Base-by-base conservation (phyloP, 2,329 filamentous ascomycete genomes). In the Leptographium wingfieldii region DNA sequence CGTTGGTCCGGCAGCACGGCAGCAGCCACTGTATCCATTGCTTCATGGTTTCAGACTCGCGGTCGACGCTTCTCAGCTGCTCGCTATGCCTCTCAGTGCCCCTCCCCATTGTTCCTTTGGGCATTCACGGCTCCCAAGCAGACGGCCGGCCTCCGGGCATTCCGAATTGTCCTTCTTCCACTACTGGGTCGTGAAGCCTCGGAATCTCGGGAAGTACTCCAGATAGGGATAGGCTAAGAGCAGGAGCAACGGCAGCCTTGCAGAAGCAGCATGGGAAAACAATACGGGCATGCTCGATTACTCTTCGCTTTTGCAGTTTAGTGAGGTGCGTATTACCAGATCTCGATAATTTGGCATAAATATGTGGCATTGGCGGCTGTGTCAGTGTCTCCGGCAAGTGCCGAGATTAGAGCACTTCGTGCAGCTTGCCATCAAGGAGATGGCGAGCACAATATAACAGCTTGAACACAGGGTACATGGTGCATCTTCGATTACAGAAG, bases 1-100 rank as follows among this genome's bases (percentile, higher is more conserved):
- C 62, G 62, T 46, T 63, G 60, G 62, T 63, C 62, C 62, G 62
- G 62, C 56, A 57, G 43, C 46, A 51, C 52, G 53, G 53, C 53
- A 27, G 31, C 19, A 22, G 7, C 52, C 27, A 27, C 51, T 33
- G 16, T 29, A 29, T 55, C 22, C 19, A 12, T 19, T 38, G 52
- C 52, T 35, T 55, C 31, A 55, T 12, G 19, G 14, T 29, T 16
- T 3, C 31, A 29, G 12, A 29, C 11, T 29, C 14, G 46, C 46
- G 11, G 49, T 2, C 10, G 22, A 52, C 4, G 49, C 10, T 27
- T 3, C 49, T 16, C 6, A 16, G 22, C 48, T 51, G 10, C 25
- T 19, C 27, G n/a, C 27, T 12, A 52, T n/a, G 27, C 25, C 35
- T 31, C 12, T 46, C 6, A 6, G 5, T 7, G 14, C 55, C 22